Conservation (phyloP, 2,329 filamentous ascomycete genomes). For the Alternaria sp. region DNA sequence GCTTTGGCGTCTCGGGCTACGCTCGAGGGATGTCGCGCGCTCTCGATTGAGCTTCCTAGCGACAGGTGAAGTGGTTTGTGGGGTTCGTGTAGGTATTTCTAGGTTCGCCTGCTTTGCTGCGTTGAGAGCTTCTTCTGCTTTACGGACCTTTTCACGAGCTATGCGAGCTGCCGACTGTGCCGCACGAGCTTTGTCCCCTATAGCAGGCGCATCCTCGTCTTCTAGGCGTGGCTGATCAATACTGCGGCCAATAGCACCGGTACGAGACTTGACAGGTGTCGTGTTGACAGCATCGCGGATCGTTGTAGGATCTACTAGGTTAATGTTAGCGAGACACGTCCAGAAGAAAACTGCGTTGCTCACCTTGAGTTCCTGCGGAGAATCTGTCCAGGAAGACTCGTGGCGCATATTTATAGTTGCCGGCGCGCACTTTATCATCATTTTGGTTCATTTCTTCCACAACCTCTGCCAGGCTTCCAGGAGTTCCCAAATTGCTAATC, state of each 20-base stretch:
- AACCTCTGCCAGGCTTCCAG: neutral
- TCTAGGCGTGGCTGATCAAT: neutral
- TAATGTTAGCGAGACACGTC: neutral
- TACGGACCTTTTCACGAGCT: neutral
- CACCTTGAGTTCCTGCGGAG: conserved; percentile 5
- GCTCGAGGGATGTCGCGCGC: conserved; percentile 1
- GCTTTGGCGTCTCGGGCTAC: conserved; percentile 10
- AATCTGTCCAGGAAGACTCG: conserved; percentile 28
- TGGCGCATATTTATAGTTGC: conserved; percentile 21
- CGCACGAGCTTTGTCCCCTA: neutral
- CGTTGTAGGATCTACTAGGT: neutral
- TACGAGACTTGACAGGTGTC: conserved; percentile 14
- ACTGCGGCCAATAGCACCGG: neutral
- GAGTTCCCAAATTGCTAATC: conserved; percentile 10
- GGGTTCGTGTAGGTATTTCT: neutral
- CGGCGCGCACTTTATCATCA: neutral
- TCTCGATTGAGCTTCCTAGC: neutral
- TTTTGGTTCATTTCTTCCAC: conserved; percentile 18
- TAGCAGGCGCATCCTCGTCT: neutral
- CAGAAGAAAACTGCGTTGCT: neutral
- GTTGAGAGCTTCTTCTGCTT: neutral
- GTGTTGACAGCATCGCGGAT: conserved; percentile 16
- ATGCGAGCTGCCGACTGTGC: neutral
- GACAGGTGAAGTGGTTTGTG: neutral
- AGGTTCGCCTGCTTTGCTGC: neutral